Conservation (phyloP, 768 basidiomycete genomes). For the Phaffia australis region DNA sequence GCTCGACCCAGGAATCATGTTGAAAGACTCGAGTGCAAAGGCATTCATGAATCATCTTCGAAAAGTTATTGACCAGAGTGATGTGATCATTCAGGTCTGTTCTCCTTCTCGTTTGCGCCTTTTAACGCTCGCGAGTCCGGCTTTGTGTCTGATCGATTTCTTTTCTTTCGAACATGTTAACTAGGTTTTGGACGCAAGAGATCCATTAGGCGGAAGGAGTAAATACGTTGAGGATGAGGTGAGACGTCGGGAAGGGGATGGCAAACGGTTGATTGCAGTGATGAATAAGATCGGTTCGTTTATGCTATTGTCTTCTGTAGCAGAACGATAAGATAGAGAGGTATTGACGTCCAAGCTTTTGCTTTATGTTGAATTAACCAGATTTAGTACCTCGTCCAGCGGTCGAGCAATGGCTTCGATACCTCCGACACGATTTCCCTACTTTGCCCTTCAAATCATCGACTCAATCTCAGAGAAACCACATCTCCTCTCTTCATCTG, state of each 20-base stretch:
- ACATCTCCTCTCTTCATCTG: constrained; percentile 53
- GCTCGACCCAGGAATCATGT: constrained; percentile 35
- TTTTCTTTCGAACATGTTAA: neutral
- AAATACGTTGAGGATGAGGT: constrained; percentile 90
- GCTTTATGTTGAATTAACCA: constrained; percentile 33
- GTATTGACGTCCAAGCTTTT: neutral
- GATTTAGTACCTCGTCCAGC: constrained; percentile 83
- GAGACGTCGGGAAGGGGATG: constrained; percentile 65
- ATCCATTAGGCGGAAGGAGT: constrained; percentile 88
- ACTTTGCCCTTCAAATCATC: constrained; percentile 83
- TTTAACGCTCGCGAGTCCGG: neutral
- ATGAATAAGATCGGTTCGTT: constrained; percentile 89
- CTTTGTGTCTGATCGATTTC: neutral
- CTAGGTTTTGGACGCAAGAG: constrained; percentile 66
- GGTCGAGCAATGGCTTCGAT: constrained; percentile 76
- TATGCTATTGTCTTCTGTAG: neutral
- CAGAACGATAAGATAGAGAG: neutral
- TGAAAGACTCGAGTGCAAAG: constrained; percentile 38
- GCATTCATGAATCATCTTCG: constrained; percentile 65
- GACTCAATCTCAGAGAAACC: constrained; percentile 63
- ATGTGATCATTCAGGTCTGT: constrained; percentile 61
- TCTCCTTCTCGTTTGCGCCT: neutral
- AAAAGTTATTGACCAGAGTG: constrained; percentile 86
- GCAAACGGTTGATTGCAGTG: constrained; percentile 85
- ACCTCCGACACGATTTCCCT: constrained; percentile 84